phyloP scores from a whole-genome alignment of 768 basidiomycete species.

The Heimioporus sp. region DNA sequence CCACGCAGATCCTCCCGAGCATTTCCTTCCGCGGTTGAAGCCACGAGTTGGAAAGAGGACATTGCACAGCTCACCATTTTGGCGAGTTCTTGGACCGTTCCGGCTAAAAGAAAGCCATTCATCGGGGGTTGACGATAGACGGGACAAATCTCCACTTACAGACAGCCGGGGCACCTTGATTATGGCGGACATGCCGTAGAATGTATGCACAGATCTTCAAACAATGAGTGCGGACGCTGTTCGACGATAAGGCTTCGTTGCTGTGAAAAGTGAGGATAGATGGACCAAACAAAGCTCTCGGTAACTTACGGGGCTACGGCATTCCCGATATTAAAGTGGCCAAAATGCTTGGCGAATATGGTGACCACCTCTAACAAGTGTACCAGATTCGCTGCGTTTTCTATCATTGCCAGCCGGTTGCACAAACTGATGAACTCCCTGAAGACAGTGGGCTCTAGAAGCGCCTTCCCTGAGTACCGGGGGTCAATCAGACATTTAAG shows the following conservation, averaged over 20 bases:
- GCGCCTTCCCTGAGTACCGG: conserved; percentile 76
- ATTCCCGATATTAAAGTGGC: conserved; percentile 26
- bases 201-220: conserved; percentile 81
- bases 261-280: conserved; percentile 5
- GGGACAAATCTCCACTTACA: conserved; percentile 36
- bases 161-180: conserved; percentile 47
- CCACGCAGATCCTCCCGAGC: conserved; percentile 76
- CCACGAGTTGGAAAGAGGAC: conserved; percentile 57
- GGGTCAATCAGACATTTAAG: conserved; percentile 78
- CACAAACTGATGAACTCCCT: conserved; percentile 88
- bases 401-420: conserved; percentile 89
- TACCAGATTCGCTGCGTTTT: conserved; percentile 66
- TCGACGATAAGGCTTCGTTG: conserved; percentile 32
- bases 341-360: conserved; percentile 46
- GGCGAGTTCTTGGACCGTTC: conserved; percentile 52
- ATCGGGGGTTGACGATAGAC: conserved; percentile 7
- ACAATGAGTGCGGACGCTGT: conserved; percentile 57
- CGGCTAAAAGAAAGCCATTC: conserved; percentile 39
- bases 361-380: conserved; percentile 70
- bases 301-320: conserved; percentile 18
- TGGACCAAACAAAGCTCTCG: not conserved
- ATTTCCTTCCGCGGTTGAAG: conserved; percentile 49
- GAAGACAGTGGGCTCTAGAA: conserved; percentile 80
- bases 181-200: conserved; percentile 67
- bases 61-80: conserved; percentile 65